phyloP scores from a whole-genome alignment of 2,329 filamentous ascomycete genomes.

The Triangularia verruculosa region DNA sequence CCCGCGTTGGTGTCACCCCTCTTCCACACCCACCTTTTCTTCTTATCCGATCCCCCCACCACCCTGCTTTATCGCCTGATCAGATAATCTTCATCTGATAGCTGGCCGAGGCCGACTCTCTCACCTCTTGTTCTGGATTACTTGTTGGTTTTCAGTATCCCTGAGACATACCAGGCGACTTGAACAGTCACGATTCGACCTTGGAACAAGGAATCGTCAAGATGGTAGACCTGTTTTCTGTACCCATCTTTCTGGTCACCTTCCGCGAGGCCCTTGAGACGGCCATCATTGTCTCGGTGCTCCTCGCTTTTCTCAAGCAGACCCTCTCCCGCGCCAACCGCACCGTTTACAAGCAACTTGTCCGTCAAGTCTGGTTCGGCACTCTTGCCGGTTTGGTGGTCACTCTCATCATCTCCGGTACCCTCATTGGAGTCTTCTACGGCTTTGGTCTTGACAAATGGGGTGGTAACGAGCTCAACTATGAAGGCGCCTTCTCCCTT shows the following conservation, averaged over 20 bases:
- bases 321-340: constrained; percentile 57
- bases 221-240: constrained; percentile 70
- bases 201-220: constrained; percentile 10
- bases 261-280: constrained; percentile 84
- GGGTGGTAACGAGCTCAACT: constrained; percentile 68
- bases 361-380: constrained; percentile 69
- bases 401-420: constrained; percentile 60
- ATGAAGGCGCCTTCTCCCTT: constrained; percentile 76
- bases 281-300: constrained; percentile 80
- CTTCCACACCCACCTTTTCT: neutral
- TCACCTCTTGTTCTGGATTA: neutral
- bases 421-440: constrained; percentile 69
- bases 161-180: neutral
- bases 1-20: neutral
- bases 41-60: neutral
- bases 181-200: neutral
- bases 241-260: constrained; percentile 85
- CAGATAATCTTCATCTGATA: constrained; percentile 6
- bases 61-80: neutral
- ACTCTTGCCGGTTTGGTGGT: constrained; percentile 56
- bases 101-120: neutral
- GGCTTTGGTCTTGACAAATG: constrained; percentile 64
- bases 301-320: constrained; percentile 82
- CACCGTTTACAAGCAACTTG: constrained; percentile 64
- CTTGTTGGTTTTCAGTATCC: neutral